Conservation (phyloP, 2,329 filamentous ascomycete species). For the Fusarium oxysporum region DNA sequence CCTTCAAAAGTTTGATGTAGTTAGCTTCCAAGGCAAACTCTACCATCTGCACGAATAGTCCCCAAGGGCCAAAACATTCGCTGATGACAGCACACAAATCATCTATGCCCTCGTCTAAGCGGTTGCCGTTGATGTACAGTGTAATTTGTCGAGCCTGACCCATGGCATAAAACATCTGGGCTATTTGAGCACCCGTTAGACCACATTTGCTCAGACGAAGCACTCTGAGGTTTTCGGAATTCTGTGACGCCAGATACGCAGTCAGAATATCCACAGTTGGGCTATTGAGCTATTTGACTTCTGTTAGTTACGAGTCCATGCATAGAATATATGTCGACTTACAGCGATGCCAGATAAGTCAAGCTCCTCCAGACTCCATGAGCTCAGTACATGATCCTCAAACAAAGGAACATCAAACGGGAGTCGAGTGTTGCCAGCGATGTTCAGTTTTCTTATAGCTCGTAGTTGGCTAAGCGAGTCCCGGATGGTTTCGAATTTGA, state of each 20-base stretch:
- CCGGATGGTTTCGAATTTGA: slow-evolving; percentile 61
- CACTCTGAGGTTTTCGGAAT: slow-evolving; percentile 56
- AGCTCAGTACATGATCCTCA: slow-evolving; percentile 55
- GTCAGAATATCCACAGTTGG: slow-evolving; percentile 61
- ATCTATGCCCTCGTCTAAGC: slow-evolving; percentile 64
- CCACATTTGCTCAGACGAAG: slow-evolving; percentile 65
- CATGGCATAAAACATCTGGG: slow-evolving; percentile 63
- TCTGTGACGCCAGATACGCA: slow-evolving; percentile 57
- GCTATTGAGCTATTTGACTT: slow-evolving; percentile 55
- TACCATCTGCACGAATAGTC: slow-evolving; percentile 67
- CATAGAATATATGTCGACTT: slow-evolving; percentile 23
- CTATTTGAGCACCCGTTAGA: slow-evolving; percentile 62
- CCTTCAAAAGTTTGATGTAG: slow-evolving; percentile 63
- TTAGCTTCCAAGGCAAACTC: slow-evolving; percentile 64
- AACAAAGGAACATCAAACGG: slow-evolving; percentile 59
- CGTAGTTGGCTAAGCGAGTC: slow-evolving; percentile 57
- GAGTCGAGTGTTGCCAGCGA: slow-evolving; percentile 63
- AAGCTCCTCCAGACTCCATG: slow-evolving; percentile 64
- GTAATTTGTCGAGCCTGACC: slow-evolving; percentile 61
- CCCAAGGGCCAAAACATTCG: slow-evolving; percentile 60
- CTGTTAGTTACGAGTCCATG: slow-evolving; percentile 17
- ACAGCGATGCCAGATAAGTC: slow-evolving; percentile 67
- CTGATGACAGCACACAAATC: slow-evolving; percentile 62
- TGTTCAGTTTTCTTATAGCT: slow-evolving; percentile 61
- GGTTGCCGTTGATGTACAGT: slow-evolving; percentile 63